Conservation (phyloP, 2,329 filamentous ascomycete species). For the Pseudocercospora macadamiae region DNA sequence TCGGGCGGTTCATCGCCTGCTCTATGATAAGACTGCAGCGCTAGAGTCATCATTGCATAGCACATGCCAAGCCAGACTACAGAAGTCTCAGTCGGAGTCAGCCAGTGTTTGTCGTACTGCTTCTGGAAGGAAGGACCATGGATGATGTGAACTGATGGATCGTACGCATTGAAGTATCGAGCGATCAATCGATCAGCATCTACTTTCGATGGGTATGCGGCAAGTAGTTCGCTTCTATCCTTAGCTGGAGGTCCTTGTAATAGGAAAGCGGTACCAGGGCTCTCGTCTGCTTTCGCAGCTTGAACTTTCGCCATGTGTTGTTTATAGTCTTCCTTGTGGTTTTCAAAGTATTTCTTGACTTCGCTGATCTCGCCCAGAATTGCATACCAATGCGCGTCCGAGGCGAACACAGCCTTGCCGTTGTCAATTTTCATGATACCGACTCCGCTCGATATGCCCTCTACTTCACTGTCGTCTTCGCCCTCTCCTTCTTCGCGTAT, state of each 20-base stretch:
- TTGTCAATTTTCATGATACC: conserved; percentile 58
- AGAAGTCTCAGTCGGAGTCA: conserved; percentile 70
- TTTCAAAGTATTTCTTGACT: conserved; percentile 86
- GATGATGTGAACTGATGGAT: conserved; percentile 61
- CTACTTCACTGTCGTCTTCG: conserved; percentile 65
- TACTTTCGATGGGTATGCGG: conserved; percentile 77
- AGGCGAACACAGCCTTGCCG: conserved; percentile 52
- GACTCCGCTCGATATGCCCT: conserved; percentile 54
- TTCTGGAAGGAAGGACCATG: conserved; percentile 79
- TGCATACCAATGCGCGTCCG: conserved; percentile 57
- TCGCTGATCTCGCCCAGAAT: conserved; percentile 73
- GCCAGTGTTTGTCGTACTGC: conserved; percentile 69
- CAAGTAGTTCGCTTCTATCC: conserved; percentile 75
- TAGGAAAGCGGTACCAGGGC: conserved; percentile 73
- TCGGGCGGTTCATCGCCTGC: conserved; percentile 79
- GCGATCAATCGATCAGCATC: conserved; percentile 83
- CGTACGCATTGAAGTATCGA: conserved; percentile 85
- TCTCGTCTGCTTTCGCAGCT: conserved; percentile 63
- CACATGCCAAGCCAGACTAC: conserved; percentile 79
- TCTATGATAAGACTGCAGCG: conserved; percentile 77
- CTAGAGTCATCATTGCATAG: conserved; percentile 75
- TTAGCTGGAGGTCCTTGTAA: conserved; percentile 72
- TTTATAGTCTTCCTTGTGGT: conserved; percentile 87
- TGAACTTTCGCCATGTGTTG: conserved; percentile 77
- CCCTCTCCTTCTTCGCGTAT: conserved; percentile 55